Conservation (phyloP, 176 grass and related monocot species). For the Aechmea fasciata region DNA sequence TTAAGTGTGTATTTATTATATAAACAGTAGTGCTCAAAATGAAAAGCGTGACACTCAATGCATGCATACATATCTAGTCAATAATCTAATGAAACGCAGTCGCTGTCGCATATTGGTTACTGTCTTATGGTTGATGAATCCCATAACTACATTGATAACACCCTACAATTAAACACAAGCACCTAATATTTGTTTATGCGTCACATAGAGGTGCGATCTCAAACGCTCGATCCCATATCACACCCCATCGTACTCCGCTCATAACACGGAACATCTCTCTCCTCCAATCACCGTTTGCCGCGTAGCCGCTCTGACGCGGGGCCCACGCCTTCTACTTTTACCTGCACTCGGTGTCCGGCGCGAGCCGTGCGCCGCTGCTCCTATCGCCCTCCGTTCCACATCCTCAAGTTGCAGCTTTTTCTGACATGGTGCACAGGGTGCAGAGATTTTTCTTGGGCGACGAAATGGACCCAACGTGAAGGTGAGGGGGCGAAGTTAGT, state of each 20-base stretch:
- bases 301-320: background rate
- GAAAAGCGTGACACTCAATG: no score
- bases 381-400: no score
- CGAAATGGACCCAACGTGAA: slow-evolving; percentile 1
- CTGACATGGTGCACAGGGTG: no score
- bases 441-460: background rate
- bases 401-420: no score
- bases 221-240: no score
- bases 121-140: background rate
- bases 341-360: no score
- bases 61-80: no score
- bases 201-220: background rate
- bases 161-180: background rate
- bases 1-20: no score
- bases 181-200: background rate
- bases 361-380: no score
- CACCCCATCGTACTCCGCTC: background rate
- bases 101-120: background rate
- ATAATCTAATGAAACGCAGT: no score
- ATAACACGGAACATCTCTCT: slow-evolving; percentile 5
- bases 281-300: slow-evolving; percentile 2
- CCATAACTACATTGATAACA: background rate
- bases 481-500: slow-evolving; percentile 29
- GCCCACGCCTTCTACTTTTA: background rate
- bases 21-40: no score